These are phyloP conservation scores for Zymoseptoria pseudotritici DNA, from an alignment of 2,329 filamentous ascomycete species.

Conservation along the genomic window DNA sequence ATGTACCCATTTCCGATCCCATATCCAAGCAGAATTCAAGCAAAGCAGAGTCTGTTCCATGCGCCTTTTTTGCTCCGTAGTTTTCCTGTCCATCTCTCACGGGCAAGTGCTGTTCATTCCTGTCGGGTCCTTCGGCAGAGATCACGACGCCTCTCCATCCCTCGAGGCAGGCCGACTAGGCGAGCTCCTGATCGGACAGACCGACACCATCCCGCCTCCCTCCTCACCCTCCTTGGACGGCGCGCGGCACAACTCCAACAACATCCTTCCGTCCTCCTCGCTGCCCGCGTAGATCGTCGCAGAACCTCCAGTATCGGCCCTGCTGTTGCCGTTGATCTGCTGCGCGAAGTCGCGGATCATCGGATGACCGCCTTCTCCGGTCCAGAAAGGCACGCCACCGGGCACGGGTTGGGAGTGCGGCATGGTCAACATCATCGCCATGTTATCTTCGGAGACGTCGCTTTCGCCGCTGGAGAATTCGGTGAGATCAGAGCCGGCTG, in stretches of 20 bases:
- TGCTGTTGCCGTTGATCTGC: not conserved
- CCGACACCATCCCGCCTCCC: not conserved
- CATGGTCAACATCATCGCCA: not conserved
- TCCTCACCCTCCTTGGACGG: not conserved
- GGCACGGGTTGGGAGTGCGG: not conserved
- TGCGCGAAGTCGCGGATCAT: not conserved
- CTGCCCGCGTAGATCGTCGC: not conserved
- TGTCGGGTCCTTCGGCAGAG: not conserved
- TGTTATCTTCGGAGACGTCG: not conserved
- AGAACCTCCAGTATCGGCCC: not conserved
- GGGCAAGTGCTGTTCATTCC: too few species aligned
- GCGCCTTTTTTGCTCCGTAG: too few species aligned
- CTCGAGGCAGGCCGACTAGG: not conserved
- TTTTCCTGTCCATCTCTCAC: too few species aligned
- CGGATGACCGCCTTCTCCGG: not conserved
- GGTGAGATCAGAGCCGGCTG: not conserved
- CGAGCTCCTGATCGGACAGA: not conserved
- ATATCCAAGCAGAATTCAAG: too few species aligned
- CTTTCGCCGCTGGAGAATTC: not conserved
- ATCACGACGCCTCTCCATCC: not conserved
- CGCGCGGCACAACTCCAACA: not conserved
- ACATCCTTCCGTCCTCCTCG: not conserved
- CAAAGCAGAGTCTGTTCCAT: too few species aligned
- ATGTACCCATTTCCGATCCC: too few species aligned
- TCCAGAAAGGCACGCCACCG: not conserved